A percentile compares a stretch with the other conserved stretches of the same genome.
Evolutionary conservation across 2,329 filamentous ascomycete species (phyloP).

Genomic region (Fusarium sp.): DNA sequence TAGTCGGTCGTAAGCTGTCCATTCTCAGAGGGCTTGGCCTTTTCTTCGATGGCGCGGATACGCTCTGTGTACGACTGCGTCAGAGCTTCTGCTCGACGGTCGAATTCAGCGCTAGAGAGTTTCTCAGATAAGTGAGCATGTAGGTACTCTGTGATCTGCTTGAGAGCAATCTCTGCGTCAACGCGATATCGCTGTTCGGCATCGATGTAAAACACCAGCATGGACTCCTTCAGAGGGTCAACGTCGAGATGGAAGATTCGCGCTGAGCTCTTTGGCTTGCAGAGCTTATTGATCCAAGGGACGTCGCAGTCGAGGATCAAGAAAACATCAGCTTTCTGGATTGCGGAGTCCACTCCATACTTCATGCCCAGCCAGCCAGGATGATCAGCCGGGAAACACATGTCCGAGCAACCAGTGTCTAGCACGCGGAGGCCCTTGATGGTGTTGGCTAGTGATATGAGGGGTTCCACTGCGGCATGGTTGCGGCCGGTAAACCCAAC

Average conservation of each 20-base stretch:
- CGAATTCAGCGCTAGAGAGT: background rate
- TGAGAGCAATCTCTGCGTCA: background rate
- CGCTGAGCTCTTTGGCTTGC: background rate
- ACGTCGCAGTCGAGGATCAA: constrained; percentile 28
- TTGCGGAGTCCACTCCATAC: constrained; percentile 8
- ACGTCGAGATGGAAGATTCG: constrained; percentile 24
- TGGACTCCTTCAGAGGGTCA: constrained; percentile 18
- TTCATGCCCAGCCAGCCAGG: constrained; percentile 15
- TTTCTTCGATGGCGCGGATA: background rate
- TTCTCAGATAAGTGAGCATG: rapidly evolving
- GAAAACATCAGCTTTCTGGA: constrained; percentile 15
- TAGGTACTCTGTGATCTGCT: constrained; percentile 1
- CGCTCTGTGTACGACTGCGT: background rate
- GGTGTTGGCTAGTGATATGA: background rate
- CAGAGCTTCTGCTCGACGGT: background rate
- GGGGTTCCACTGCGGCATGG: constrained; percentile 8
- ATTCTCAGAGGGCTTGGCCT: background rate
- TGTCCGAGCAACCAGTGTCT: constrained; percentile 24
- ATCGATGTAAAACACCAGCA: constrained; percentile 13
- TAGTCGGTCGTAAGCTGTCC: constrained; percentile 2
- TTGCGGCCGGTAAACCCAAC: constrained; percentile 20
- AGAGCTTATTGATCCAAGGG: constrained; percentile 24
- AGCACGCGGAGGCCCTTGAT: constrained; percentile 12
- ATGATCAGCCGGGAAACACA: constrained; percentile 31
- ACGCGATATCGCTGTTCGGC: constrained; percentile 23